A percentile compares a stretch with the other conserved stretches of the same genome.
phyloP scores from a whole-genome alignment of 129 eudicot genomes.

The Mikania micrantha region DNA sequence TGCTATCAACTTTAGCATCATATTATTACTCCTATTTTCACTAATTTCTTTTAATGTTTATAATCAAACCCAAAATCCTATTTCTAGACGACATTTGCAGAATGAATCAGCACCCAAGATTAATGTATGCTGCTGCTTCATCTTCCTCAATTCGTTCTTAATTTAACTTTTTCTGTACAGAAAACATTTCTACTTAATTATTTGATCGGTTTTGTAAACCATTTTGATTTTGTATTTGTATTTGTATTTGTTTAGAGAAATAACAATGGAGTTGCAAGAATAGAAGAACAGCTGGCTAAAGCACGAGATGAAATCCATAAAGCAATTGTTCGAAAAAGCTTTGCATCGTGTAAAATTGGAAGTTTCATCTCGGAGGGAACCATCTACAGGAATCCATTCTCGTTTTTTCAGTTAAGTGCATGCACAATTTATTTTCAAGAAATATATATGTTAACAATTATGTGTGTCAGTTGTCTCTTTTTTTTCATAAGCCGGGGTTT shows the following conservation, averaged over 20 bases:
- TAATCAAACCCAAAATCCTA: neutral
- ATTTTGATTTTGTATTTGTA: neutral
- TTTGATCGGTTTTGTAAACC: neutral
- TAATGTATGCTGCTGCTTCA: no score
- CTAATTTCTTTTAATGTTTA: slow-evolving; percentile 8
- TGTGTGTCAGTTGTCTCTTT: no score
- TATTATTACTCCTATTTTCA: slow-evolving; percentile 1
- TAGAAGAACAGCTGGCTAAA: slow-evolving; percentile 24
- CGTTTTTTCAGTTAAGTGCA: slow-evolving; percentile 30
- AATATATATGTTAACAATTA: no score
- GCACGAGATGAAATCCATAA: slow-evolving; percentile 15
- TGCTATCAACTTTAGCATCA: slow-evolving; percentile 8
- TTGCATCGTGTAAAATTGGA: neutral
- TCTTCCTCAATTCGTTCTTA: no score
- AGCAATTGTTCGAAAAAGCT: slow-evolving; percentile 9
- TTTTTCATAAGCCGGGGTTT: no score
- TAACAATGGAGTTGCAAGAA: neutral
- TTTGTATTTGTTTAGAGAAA: no score
- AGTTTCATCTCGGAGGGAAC: neutral
- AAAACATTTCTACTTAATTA: neutral
- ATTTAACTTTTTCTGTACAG: neutral
- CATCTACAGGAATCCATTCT: slow-evolving; percentile 25
- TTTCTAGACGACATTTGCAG: neutral
- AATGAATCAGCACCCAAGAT: neutral
- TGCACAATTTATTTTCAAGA: no score